These are phyloP conservation scores for Fraxinus sp. DNA, from an alignment of 305 asterid species.

Conservation along the genomic window DNA sequence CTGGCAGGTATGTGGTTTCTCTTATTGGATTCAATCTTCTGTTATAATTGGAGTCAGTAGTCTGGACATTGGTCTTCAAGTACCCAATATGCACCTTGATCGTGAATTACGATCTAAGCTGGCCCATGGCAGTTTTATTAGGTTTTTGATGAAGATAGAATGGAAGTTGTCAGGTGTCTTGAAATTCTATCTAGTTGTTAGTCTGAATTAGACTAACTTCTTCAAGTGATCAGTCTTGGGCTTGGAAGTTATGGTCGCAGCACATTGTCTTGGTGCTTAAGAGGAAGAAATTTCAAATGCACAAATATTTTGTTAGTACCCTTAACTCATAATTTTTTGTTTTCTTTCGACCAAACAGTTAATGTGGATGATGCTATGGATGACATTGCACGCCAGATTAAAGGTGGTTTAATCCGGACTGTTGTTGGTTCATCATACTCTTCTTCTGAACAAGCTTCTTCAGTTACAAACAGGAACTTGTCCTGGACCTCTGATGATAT, in stretches of 20 bases:
- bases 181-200: constrained; percentile 2
- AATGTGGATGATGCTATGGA: constrained; percentile 98
- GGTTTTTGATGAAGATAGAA: neutral
- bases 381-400: constrained; percentile 94
- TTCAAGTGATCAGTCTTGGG: neutral
- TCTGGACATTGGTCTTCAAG: constrained; percentile 4
- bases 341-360: constrained; percentile 46
- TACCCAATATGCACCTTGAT: constrained; percentile 4
- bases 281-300: constrained; percentile 8
- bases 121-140: constrained; percentile 6
- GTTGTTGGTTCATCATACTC: constrained; percentile 62
- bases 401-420: constrained; percentile 78
- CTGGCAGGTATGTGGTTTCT: constrained; percentile 69
- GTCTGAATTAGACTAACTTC: neutral
- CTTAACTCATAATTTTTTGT: neutral
- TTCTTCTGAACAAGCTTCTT: constrained; percentile 46
- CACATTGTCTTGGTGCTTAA: constrained; percentile 10
- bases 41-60: neutral
- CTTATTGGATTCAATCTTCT: constrained; percentile 23
- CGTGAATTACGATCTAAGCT: neutral
- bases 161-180: neutral
- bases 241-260: constrained; percentile 10
- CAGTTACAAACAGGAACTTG: constrained; percentile 45
- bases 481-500: constrained; percentile 73
- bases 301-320: neutral